A percentile compares a stretch with the other conserved stretches of the same genome.
phyloP scores from a whole-genome alignment of 1,284 basidiomycete genomes.

The Cutaneotrichosporon sp. region DNA sequence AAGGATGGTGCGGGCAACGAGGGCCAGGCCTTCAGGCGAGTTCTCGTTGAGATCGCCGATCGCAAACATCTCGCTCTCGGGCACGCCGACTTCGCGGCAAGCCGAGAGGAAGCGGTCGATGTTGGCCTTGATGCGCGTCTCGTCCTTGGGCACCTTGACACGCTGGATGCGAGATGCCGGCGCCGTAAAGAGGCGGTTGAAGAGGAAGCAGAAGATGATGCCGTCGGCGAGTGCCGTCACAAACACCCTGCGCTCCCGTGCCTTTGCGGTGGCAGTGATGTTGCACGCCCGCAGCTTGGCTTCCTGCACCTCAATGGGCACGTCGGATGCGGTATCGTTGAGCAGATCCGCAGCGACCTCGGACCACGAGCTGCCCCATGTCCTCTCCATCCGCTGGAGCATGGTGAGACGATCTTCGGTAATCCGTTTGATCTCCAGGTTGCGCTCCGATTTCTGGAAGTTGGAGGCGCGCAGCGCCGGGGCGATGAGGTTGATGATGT shows the following conservation, averaged over 20 bases:
- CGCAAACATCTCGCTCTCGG: conserved; percentile 36
- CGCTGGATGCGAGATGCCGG: conserved; percentile 40
- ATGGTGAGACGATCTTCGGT: conserved; percentile 67
- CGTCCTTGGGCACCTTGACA: conserved; percentile 43
- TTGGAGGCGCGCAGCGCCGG: conserved; percentile 34
- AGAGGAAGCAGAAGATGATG: conserved; percentile 72
- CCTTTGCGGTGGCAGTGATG: conserved; percentile 63
- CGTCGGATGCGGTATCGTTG: conserved; percentile 18
- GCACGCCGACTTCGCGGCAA: conserved; percentile 38
- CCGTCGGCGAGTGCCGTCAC: conserved; percentile 76
- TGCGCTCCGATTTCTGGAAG: conserved; percentile 35
- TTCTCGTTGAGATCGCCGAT: conserved; percentile 37
- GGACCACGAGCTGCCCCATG: conserved; percentile 65
- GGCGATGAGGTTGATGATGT: conserved; percentile 43
- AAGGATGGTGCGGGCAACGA: conserved; percentile 59
- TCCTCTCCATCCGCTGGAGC: conserved; percentile 66
- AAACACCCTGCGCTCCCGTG: conserved; percentile 69
- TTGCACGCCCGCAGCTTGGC: conserved; percentile 52
- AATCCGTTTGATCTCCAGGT: conserved; percentile 56
- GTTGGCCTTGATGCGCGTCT: conserved; percentile 37
- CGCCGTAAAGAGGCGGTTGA: conserved; percentile 44
- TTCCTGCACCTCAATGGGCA: conserved; percentile 44
- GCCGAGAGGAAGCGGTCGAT: conserved; percentile 42
- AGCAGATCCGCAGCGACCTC: conserved; percentile 29
- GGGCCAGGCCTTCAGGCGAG: conserved; percentile 34